phyloP scores from a whole-genome alignment of 352 stramenopile genomes.

The Globisporangium acanthophoron region DNA sequence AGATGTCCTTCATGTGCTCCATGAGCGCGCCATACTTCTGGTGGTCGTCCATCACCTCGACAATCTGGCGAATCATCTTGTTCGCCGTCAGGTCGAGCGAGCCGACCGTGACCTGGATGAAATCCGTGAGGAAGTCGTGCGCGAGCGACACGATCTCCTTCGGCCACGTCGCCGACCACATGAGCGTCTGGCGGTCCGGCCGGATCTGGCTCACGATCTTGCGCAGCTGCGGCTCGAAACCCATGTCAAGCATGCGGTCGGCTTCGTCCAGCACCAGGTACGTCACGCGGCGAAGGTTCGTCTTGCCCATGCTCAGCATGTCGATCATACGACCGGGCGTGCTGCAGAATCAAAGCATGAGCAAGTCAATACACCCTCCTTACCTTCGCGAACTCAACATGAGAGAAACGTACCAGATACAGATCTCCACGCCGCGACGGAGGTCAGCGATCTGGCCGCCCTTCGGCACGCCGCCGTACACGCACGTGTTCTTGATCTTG shows the following conservation, averaged over 20 bases:
- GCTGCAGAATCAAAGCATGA: constrained; percentile 18
- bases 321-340: constrained; percentile 98
- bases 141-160: constrained; percentile 97
- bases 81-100: constrained; percentile 97
- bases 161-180: constrained; percentile 99
- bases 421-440: constrained; percentile 76
- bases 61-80: constrained; percentile 97
- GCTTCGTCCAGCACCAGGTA: constrained; percentile 99
- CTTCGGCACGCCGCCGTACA: constrained; percentile 99
- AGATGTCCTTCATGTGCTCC: constrained; percentile 76
- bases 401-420: constrained; percentile 53
- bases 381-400: neutral
- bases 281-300: constrained; percentile 95
- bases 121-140: constrained; percentile 97
- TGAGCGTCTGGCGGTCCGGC: constrained; percentile 97
- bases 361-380: neutral
- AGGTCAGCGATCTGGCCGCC: constrained; percentile 86
- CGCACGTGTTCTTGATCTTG: constrained; percentile 99
- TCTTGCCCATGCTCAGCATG: constrained; percentile 95
- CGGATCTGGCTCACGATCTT: constrained; percentile 98
- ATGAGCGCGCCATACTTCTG: constrained; percentile 94
- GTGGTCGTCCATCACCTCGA: constrained; percentile 95
- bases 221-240: constrained; percentile 92
- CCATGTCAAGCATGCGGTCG: constrained; percentile 95
- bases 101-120: constrained; percentile 94